Evolutionary conservation across 306 rosid genomes (phyloP), one percentile per base, ranked within the genome.

Genomic region (Casuarina glauca): DNA sequence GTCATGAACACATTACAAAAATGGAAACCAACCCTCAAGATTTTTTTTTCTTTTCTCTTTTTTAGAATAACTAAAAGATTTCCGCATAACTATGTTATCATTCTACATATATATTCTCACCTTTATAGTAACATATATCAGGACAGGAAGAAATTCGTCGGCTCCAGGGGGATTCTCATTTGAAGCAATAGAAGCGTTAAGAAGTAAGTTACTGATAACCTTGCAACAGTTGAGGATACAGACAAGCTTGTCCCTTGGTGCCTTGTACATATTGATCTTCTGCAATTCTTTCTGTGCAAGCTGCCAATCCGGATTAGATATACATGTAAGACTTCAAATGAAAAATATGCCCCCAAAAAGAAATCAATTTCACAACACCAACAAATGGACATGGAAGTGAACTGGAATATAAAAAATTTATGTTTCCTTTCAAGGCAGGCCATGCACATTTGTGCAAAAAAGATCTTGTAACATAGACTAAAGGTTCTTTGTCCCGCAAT

Each of bases 131-230:
- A 96, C 99, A 74, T 87, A 96, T 64, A 96, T 96, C 68, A 96
- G 90, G 83, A 96, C 98, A 9, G 99, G 99, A 87, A 96, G 98
- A 79, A 96, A 96, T 73, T 96, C 99, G 75, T 96, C 99, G 78
- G 99, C 99, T 81, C 99, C 99, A 0, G 93, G 96, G 76, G 91
- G 89, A 84, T 82, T 86, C 69, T 85, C 97, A 79, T 90, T 85
- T 70, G 97, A 93, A 81, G 98, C 89, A 77, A 93, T 50, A 48
- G 98, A 91, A 82, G 97, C 99, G 85, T 96, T 93, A 16, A 50
- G 82, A 82, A 96, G 86, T 88, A 96, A 87, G 91, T 96, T 96
- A 46, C 83, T 89, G 63, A 96, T 90, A 87, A 96, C 98, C 94
- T 83, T 93, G 89, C 99, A 93, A 85, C 99, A 96, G 84, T 84